phyloP scores from a whole-genome alignment of 2,329 filamentous ascomycete species.

The Pseudogymnoascus sp. region DNA sequence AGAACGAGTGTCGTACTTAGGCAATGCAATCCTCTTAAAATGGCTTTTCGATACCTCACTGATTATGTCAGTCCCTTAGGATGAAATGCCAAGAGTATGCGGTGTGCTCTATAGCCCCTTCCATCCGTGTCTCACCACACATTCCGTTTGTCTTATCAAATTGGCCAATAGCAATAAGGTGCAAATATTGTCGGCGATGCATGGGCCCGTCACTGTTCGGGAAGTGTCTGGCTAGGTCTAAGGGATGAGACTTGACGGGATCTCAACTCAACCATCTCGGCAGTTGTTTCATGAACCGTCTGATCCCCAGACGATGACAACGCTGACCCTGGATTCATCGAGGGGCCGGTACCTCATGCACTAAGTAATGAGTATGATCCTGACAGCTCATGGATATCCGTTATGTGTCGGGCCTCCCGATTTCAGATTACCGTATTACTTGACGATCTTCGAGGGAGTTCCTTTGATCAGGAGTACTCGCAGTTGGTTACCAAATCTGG shows the following conservation, averaged over 20 bases:
- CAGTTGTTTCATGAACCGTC: not conserved
- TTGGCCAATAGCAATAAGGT: not conserved
- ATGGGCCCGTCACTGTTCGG: not conserved
- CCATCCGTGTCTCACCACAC: not conserved
- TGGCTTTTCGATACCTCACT: not conserved
- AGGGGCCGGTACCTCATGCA: constrained; percentile 8
- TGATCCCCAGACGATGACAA: not conserved
- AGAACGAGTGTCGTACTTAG: not conserved
- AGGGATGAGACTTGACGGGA: not conserved
- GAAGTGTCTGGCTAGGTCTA: not conserved
- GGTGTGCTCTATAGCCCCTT: not conserved
- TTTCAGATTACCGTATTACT: constrained; percentile 13
- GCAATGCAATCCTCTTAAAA: not conserved
- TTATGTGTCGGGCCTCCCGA: constrained; percentile 12
- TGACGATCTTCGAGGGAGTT: constrained; percentile 11
- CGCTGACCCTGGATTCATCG: constrained; percentile 9
- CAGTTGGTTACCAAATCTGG: constrained; percentile 11
- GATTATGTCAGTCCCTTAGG: not conserved
- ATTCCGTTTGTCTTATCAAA: not conserved
- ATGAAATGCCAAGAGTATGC: not conserved
- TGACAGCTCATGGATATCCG: constrained; percentile 11
- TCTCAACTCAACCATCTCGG: not conserved
- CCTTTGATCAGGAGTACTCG: constrained; percentile 13
- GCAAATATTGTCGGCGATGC: not conserved
- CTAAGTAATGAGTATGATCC: constrained; percentile 11